Base-by-base conservation (phyloP, 2,329 filamentous ascomycete genomes). In the Paecilomyces dactylethromorphus region DNA sequence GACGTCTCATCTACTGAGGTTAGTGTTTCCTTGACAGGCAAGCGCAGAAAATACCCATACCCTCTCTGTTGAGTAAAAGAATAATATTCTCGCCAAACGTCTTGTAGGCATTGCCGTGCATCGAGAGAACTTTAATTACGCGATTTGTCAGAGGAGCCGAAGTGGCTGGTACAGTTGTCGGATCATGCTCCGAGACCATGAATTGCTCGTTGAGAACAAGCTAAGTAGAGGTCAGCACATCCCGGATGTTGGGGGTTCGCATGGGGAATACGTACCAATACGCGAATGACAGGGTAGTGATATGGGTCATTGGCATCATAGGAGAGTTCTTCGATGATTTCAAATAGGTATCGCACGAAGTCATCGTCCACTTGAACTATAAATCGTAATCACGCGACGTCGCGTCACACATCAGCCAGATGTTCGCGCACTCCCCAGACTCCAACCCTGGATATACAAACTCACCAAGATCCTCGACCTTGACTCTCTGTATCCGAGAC, bases 1-100 rank as follows among this genome's bases (percentile, higher is more conserved):
- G 92, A 93, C 0, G 94, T 96, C 74, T 97, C 92, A 10, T 89
- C 83, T 82, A 59, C 12, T 58, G 54, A 21, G 18, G 55, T 58
- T 58, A 68, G 59, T 68, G 65, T 32, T 26, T 22, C 51, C 31
- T 54, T 55, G 53, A 50, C 10, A 53, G 11, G 24, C 12, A 39
- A 22, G 32, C n/a, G 15, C 1, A n/a, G 8, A 51, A 12, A 13
- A 15, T 39, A 15, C 31, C 26, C 50, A 12, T 71, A 81, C 80
- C 91, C 79, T 97, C 94, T 67, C 94, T 88, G 71, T 99, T 99
- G 45, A 99, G 82, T 1, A 99, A 83, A 4, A 99, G 80, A 63
- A 99, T 99, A 61, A 99, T 89, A 66, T 97, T 99, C 78, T 97
- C 93, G 56, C 94, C 94, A 78, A 99, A 99, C 0, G 93, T 97